These are phyloP conservation scores for Sideroxylon spinosum DNA, from an alignment of 179 eudicot species.

Conservation along the genomic window DNA sequence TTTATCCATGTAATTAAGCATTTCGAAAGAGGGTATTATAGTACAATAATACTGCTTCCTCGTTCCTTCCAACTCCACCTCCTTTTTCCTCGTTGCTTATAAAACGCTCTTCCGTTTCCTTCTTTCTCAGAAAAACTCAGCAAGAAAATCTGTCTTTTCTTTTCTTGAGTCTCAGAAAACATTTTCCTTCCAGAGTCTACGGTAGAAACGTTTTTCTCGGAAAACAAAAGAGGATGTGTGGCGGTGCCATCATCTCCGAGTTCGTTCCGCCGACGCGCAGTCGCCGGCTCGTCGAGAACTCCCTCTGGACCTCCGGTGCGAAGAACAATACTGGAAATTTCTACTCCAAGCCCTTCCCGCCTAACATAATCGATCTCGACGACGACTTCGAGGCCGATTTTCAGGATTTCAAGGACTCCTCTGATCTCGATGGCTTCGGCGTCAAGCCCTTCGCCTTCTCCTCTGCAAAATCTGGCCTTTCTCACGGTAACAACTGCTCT, in stretches of 20 bases:
- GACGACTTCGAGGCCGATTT: conserved; percentile 86
- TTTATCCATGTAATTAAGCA: not conserved
- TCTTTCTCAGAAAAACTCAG: not conserved
- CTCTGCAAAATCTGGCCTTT: conserved; percentile 25
- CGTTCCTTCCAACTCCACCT: conserved; percentile 6
- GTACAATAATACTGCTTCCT: not conserved
- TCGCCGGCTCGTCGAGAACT: conserved; percentile 43
- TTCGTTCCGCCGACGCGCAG: conserved; percentile 32
- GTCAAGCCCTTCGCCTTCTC: conserved; percentile 36
- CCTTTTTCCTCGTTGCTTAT: not conserved
- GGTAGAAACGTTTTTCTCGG: not conserved
- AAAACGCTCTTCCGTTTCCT: not conserved
- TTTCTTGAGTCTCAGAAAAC: no score
- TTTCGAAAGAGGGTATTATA: not conserved
- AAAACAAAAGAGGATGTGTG: conserved; percentile 50
- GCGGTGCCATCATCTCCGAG: conserved; percentile 78
- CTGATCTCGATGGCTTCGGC: conserved; percentile 32
- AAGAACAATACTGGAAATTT: conserved; percentile 23
- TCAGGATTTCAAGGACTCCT: conserved; percentile 42
- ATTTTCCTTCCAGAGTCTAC: not conserved
- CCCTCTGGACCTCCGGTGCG: conserved; percentile 45
- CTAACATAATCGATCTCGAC: conserved; percentile 30
- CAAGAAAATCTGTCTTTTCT: not conserved
- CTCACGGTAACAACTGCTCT: conserved; percentile 16
- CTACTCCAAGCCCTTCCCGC: conserved; percentile 53